These are phyloP conservation scores for Dactylellina leptospora DNA, from an alignment of 2,329 filamentous ascomycete species.

Conservation along the genomic window DNA sequence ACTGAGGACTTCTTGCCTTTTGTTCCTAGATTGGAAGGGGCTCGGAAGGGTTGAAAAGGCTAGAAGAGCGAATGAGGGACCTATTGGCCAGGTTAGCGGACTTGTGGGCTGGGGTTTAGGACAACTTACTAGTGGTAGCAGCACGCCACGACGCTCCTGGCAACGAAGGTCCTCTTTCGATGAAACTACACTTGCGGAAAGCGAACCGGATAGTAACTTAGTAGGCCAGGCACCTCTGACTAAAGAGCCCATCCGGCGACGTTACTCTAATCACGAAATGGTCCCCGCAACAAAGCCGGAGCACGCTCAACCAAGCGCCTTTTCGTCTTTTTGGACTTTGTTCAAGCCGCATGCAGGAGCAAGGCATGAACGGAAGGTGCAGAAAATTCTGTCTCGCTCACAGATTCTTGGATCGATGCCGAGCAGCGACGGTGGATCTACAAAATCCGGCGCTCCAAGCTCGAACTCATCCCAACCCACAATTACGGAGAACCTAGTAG, in stretches of 20 bases:
- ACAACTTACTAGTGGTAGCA: constrained; percentile 70
- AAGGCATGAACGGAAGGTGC: constrained; percentile 39
- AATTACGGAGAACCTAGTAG: constrained; percentile 17
- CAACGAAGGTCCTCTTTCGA: constrained; percentile 41
- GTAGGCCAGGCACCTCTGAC: constrained; percentile 38
- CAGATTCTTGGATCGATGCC: constrained; percentile 23
- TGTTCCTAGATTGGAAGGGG: constrained; percentile 97
- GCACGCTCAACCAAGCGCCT: constrained; percentile 31
- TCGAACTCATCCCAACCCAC: constrained; percentile 9
- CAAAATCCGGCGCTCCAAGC: not conserved
- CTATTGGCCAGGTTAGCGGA: constrained; percentile 80
- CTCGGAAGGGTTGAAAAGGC: constrained; percentile 94
- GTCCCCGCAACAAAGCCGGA: constrained; percentile 20
- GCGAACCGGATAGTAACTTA: constrained; percentile 9
- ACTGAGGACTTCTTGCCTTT: constrained; percentile 89
- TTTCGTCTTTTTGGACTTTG: constrained; percentile 42
- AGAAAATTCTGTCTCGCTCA: constrained; percentile 44
- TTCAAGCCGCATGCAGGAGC: constrained; percentile 46
- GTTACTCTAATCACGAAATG: constrained; percentile 41
- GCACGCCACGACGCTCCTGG: constrained; percentile 43
- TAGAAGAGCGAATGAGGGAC: constrained; percentile 74
- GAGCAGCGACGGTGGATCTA: not conserved
- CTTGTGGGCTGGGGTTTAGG: constrained; percentile 95
- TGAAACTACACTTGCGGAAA: constrained; percentile 35
- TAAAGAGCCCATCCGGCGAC: constrained; percentile 26